Evolutionary conservation across 75 land plant genomes (phyloP).

Genomic region (Adiantum capillusveneris): DNA sequence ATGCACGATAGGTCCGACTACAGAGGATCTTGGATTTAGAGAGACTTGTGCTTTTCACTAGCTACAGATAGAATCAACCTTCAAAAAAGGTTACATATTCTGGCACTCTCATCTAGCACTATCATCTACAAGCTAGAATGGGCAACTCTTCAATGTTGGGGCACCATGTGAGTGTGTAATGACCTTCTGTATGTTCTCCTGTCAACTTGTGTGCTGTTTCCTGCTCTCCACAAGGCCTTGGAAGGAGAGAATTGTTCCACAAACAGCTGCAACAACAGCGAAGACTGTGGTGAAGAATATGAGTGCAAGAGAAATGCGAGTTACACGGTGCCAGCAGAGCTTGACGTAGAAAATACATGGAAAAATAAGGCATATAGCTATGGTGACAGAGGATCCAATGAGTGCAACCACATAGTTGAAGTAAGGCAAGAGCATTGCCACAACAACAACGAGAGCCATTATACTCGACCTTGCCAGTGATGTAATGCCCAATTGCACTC

Average conservation of each 20-base stretch:
- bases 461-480: conserved; percentile 10
- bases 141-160: too few relatives aligned
- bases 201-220: not conserved
- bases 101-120: too few relatives aligned
- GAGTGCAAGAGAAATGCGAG: not conserved
- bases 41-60: too few relatives aligned
- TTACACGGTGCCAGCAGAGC: conserved; percentile 23
- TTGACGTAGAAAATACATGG: conserved; percentile 53
- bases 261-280: not conserved
- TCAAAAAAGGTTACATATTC: too few relatives aligned
- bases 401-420: conserved; percentile 58
- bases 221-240: not conserved
- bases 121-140: too few relatives aligned
- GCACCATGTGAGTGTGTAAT: too few relatives aligned
- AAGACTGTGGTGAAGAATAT: not conserved
- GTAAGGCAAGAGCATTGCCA: conserved; percentile 43
- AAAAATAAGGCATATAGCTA: conserved; percentile 42
- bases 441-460: conserved; percentile 31
- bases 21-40: too few relatives aligned
- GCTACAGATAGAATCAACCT: too few relatives aligned
- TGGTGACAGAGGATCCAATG: conserved; percentile 62
- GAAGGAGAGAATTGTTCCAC: not conserved
- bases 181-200: too few relatives aligned
- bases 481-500: conserved; percentile 15
- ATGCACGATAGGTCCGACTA: too few relatives aligned